Evolutionary conservation across 148 eudicot species (phyloP).

Genomic region (Linanthus parryae): DNA sequence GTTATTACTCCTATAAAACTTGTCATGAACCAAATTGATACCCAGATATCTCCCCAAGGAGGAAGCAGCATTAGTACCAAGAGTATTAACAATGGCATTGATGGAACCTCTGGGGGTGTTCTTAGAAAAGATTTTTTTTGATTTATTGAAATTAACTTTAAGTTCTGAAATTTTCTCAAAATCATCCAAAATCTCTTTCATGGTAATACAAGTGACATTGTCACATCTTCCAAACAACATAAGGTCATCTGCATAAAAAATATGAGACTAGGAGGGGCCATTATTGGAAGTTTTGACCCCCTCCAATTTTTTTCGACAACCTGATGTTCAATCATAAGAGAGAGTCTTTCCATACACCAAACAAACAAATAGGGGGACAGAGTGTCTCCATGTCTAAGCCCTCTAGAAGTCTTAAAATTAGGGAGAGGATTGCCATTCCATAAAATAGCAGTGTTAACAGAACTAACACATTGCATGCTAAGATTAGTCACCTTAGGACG

Average conservation of each 20-base stretch:
- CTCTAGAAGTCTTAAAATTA: background rate
- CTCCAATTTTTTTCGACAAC: background rate
- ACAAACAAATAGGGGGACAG: constrained; percentile 1
- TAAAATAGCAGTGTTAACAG: background rate
- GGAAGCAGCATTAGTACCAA: background rate
- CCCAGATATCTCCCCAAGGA: background rate
- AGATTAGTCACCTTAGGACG: background rate
- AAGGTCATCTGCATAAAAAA: too few relatives aligned
- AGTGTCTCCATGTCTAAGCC: background rate
- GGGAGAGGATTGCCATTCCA: background rate
- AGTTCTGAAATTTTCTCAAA: too few relatives aligned
- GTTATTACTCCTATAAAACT: background rate
- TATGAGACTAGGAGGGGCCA: background rate
- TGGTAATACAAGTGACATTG: background rate
- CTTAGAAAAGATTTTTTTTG: background rate
- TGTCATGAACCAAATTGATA: too few relatives aligned
- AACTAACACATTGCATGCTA: background rate
- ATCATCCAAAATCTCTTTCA: background rate
- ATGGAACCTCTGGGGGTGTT: background rate
- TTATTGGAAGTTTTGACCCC: background rate
- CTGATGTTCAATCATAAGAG: background rate
- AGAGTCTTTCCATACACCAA: background rate
- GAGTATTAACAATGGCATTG: background rate
- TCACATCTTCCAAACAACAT: background rate
- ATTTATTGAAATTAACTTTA: background rate